Evolutionary conservation across 1,284 basidiomycete species (phyloP).

Genomic region (Abortiporus biennis): DNA sequence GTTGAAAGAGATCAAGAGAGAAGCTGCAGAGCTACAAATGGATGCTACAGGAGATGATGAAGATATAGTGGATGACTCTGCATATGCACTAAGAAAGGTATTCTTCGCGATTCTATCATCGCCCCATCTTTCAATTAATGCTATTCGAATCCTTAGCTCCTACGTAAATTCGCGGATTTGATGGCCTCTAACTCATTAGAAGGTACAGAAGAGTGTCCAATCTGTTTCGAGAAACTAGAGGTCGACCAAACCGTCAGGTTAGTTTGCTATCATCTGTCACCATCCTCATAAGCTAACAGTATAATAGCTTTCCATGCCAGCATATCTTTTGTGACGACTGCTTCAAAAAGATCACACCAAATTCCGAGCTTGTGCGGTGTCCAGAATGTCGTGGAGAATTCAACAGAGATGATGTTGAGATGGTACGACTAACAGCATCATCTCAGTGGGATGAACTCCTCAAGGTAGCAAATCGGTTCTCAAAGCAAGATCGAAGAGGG

Average conservation of each 20-base stretch:
- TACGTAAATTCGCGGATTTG: constrained; percentile 34
- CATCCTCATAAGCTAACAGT: neutral
- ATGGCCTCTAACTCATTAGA: constrained; percentile 34
- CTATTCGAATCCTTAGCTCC: no score
- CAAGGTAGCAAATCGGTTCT: constrained; percentile 35
- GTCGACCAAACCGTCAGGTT: constrained; percentile 30
- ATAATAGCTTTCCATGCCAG: constrained; percentile 33
- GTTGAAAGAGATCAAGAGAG: constrained; percentile 29
- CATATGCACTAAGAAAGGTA: neutral
- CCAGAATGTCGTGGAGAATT: constrained; percentile 33
- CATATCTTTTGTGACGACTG: constrained; percentile 38
- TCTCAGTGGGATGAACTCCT: constrained; percentile 45
- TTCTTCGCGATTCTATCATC: no score
- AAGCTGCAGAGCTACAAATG: constrained; percentile 32
- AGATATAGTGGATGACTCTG: constrained; percentile 20
- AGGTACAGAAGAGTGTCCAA: constrained; percentile 36
- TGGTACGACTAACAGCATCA: constrained; percentile 35
- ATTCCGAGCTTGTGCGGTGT: constrained; percentile 27
- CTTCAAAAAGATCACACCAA: constrained; percentile 23
- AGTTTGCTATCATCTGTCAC: neutral
- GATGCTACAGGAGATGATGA: constrained; percentile 20
- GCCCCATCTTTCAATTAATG: constrained; percentile 3
- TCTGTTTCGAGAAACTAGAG: constrained; percentile 35
- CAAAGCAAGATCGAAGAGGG: constrained; percentile 29
- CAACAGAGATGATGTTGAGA: constrained; percentile 30